Evolutionary conservation across 2,329 filamentous ascomycete species (phyloP), one percentile per base, ranked within the genome.

Genomic region (Periglandula ipomoeae): DNA sequence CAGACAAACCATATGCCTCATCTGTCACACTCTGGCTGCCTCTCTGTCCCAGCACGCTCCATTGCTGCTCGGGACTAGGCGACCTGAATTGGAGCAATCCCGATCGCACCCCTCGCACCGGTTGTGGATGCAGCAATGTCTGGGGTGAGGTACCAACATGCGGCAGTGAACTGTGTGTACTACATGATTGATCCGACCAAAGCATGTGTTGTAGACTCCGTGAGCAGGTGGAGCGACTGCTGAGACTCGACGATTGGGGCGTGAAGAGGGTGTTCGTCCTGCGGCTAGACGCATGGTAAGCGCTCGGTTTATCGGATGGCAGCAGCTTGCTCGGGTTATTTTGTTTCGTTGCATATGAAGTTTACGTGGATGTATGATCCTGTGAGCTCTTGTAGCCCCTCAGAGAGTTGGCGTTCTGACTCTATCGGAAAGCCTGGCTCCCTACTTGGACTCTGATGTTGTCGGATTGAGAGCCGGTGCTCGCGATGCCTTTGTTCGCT

Each of bases 371-470:
- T 13, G 17, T 3, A n/a, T 40, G 38, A n/a, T 47, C 19, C 34
- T 39, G 47, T 6, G 44, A 44, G 39, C 40, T 40, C 20, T 42
- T 39, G 19, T 43, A 44, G 22, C 38, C 37, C 26, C 27, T 41
- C n/a, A 52, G 50, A 26, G 47, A 52, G 48, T 50, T 47, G 47
- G 46, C 50, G 17, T 52, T 41, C 19, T 51, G 51, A 45, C 57
- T 64, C 64, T 62, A 66, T 22, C 55, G 56, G 47, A 62, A 53
- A 24, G 56, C 51, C 26, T 60, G 55, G 17, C 53, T 56, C 1
- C 63, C 62, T 42, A 66, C 61, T 20, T 50, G 53, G 27, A 66
- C 56, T 30, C 53, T 58, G 26, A 65, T 47, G 10, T 49, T 39
- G 19, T 40, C 42, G 5, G 50, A 4, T 19, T 37, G 43, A 11